Conservation (phyloP, 202 grass and related monocot genomes). For the Schoenoplectus tabernaemontani region DNA sequence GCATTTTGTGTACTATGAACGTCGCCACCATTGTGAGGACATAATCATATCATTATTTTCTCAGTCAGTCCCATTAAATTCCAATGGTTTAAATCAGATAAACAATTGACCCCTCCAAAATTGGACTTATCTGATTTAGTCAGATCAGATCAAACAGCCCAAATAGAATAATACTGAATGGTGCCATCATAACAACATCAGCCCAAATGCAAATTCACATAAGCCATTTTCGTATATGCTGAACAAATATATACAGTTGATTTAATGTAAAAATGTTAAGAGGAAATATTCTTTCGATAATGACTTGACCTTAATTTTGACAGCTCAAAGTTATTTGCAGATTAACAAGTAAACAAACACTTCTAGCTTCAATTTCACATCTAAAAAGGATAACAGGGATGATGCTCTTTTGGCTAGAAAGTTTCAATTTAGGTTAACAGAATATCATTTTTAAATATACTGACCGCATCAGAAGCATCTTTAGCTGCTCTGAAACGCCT, state of each 20-base stretch:
- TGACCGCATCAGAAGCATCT: conserved; percentile 92
- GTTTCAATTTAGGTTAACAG: neutral
- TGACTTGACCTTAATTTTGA: neutral
- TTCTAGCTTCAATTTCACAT: neutral
- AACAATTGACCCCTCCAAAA: neutral
- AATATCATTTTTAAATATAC: conserved; percentile 27
- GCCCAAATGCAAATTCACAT: neutral
- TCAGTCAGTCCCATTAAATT: neutral
- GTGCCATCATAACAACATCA: neutral
- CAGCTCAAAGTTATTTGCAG: neutral
- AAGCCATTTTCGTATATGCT: neutral
- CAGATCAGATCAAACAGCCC: neutral
- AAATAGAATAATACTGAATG: neutral
- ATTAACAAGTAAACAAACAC: neutral
- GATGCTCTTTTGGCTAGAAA: neutral
- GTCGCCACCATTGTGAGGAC: too few species aligned
- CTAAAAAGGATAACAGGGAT: neutral
- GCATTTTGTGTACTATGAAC: neutral
- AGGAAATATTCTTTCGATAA: neutral
- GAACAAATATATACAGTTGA: neutral
- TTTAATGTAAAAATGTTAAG: neutral
- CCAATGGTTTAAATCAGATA: neutral
- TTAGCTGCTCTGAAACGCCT: conserved; percentile 97
- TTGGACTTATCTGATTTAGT: neutral
- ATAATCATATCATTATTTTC: too few species aligned